Base-by-base conservation (phyloP, 148 eudicot genomes). In the Vaccinium corymbosum region DNA sequence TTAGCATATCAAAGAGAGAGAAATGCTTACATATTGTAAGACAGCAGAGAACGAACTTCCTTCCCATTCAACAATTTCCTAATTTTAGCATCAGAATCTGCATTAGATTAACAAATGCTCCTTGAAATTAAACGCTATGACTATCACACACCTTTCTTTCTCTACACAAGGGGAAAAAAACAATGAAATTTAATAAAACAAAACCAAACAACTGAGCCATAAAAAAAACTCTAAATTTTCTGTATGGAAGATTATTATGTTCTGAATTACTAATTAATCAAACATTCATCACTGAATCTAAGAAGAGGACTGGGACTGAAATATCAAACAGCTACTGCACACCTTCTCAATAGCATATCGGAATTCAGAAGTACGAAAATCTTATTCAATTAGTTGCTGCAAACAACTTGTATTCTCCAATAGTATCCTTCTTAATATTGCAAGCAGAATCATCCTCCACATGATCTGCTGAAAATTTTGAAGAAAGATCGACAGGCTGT, bases 361-460 rank as follows among this genome's bases (percentile, higher is more conserved):
- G 27, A 27, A 27, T 27, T 27, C 0, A 93, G 88, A 91, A 93
- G 88, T 93, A 84, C 4, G 98, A 92, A 91, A 97, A 94, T 85
- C 88, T 87, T 88, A 94, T 88, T 78, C 94, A 97, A 53, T 91
- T 97, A 85, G 93, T 90, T 29, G 94, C 89, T 9, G 97, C 95
- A 90, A 96, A 96, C 88, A 94, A 89, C 87, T 94, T 94, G 89
- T 96, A 96, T 89, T 96, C 99, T 90, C 92, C 99, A 64, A 93
- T 81, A 46, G 85, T 82, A 50, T 90, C 95, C 86, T 94, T 91
- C 91, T 89, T 27, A 27, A 27, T 89, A 85, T 87, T 87, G 90
- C 89, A 87, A 76, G 83, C 87, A 62, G 74, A 83, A 71, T 86
- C 93, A 79, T 89, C 92, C 72, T 87, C 94, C 35, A 83, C 74